Conservation (phyloP, 2,329 filamentous ascomycete genomes). For the Diaporthe sp. region DNA sequence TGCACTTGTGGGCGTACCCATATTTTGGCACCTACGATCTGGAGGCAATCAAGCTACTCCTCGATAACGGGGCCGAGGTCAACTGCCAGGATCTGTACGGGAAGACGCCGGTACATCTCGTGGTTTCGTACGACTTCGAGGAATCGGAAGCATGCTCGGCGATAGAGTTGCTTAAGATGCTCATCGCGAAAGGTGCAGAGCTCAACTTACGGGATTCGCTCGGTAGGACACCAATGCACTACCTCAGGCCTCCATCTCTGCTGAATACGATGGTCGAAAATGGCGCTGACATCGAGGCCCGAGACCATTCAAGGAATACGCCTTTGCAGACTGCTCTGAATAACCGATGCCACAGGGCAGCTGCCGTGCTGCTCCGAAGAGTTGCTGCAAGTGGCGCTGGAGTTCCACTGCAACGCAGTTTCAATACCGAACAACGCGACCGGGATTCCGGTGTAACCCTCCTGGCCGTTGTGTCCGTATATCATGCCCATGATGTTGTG, state of each 20-base stretch:
- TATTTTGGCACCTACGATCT: background rate
- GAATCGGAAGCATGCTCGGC: background rate
- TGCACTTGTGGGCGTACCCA: background rate
- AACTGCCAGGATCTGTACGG: background rate
- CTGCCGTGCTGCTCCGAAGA: background rate
- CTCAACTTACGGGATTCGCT: background rate
- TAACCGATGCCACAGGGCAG: background rate
- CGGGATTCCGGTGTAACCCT: background rate
- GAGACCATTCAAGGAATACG: background rate
- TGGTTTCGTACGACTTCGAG: background rate
- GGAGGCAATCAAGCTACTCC: background rate
- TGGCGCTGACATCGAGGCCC: background rate
- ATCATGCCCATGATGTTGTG: background rate
- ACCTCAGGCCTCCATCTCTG: background rate
- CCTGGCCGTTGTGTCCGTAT: background rate
- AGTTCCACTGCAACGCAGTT: background rate
- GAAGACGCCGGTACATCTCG: background rate
- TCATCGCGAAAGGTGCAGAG: background rate
- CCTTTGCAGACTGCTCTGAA: background rate
- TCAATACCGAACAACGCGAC: background rate
- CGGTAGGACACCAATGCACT: background rate
- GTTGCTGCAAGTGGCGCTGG: background rate
- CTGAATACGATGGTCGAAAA: background rate
- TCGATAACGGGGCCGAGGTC: background rate
- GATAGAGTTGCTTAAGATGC: background rate